Evolutionary conservation across 768 basidiomycete species (phyloP).

Genomic region (Panus rudis): DNA sequence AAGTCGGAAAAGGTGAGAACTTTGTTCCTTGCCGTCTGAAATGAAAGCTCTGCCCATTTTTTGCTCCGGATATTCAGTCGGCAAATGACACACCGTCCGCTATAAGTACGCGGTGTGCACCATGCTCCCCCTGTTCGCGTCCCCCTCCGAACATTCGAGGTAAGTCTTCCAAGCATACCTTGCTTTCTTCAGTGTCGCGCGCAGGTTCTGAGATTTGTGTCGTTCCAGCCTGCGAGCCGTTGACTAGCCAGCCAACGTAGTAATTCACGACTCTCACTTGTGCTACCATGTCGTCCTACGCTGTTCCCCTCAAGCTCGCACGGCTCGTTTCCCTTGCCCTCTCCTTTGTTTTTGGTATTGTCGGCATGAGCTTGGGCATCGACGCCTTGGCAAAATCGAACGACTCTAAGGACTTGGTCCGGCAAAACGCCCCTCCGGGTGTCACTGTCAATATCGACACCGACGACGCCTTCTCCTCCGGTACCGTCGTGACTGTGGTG

Average conservation of each 20-base stretch:
- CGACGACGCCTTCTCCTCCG: constrained; percentile 17
- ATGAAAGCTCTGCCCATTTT: too few species aligned
- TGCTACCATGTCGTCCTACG: neutral
- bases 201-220: too few species aligned
- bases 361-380: constrained; percentile 22
- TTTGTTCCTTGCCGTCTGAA: too few species aligned
- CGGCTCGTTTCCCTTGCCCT: constrained; percentile 24
- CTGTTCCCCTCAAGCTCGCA: constrained; percentile 9
- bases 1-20: too few species aligned
- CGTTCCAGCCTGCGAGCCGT: too few species aligned
- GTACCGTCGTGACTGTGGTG: constrained; percentile 29
- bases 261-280: too few species aligned
- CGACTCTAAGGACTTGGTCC: constrained; percentile 28
- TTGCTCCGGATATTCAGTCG: too few species aligned
- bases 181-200: neutral
- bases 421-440: constrained; percentile 25
- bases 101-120: constrained; percentile 1
- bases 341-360: constrained; percentile 22
- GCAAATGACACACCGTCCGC: too few species aligned
- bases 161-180: neutral
- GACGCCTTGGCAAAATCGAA: constrained; percentile 33
- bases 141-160: neutral
- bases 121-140: neutral
- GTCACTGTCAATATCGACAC: constrained; percentile 32
- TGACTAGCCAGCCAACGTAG: too few species aligned